A percentile compares a stretch with the other conserved stretches of the same genome.
Conservation (phyloP, 768 basidiomycete genomes). For the Ephemerocybe angulata region DNA sequence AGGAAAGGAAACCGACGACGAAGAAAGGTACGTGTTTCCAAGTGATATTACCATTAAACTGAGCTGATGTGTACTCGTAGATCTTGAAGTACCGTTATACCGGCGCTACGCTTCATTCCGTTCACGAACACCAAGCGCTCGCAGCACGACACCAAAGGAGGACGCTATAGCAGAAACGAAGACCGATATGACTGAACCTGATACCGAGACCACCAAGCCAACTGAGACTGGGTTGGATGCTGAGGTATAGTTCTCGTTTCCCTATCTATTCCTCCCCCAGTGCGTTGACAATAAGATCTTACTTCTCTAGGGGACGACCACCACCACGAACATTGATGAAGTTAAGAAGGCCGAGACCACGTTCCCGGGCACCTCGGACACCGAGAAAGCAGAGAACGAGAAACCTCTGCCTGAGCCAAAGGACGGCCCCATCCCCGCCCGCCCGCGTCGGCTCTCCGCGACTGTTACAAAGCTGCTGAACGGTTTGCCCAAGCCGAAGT, state of each 20-base stretch:
- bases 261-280: no score
- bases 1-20: neutral
- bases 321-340: neutral
- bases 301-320: neutral
- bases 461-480: neutral
- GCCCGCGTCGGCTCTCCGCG: neutral
- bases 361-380: neutral
- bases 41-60: neutral
- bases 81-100: neutral
- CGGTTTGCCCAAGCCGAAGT: neutral
- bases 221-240: no score
- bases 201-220: neutral
- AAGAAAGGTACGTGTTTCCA: neutral
- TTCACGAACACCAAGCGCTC: neutral
- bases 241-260: no score
- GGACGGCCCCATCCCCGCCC: neutral
- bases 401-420: neutral
- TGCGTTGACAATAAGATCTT: no score
- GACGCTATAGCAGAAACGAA: neutral
- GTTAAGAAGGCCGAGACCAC: neutral
- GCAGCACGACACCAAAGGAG: neutral
- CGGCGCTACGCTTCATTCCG: slow-evolving; percentile 1
- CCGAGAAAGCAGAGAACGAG: neutral
- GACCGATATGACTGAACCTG: neutral
- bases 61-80: neutral